These are phyloP conservation scores for Saccharomycopsis lassenensis DNA, from an alignment of 805 yeast genomes.

Conservation along the genomic window DNA sequence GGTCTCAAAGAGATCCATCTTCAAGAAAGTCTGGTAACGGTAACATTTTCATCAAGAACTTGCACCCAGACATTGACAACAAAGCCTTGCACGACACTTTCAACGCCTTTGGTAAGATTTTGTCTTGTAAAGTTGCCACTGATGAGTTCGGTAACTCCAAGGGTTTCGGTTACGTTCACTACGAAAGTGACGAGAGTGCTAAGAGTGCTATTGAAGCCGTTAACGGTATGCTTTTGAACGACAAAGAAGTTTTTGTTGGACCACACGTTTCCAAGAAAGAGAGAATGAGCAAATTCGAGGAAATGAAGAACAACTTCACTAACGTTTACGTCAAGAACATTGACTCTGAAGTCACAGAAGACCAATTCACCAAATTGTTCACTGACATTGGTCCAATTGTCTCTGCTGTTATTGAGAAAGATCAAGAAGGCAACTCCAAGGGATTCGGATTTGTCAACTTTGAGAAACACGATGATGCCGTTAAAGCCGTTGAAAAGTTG, in stretches of 20 bases:
- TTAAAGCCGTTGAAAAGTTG: slow-evolving; percentile 82
- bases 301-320: slow-evolving; percentile 85
- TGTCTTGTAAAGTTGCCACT: slow-evolving; percentile 95
- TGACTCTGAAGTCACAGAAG: slow-evolving; percentile 56
- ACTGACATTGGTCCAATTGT: slow-evolving; percentile 67
- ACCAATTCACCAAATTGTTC: slow-evolving; percentile 64
- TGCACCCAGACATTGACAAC: slow-evolving; percentile 97
- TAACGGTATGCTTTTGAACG: slow-evolving; percentile 96
- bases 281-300: slow-evolving; percentile 88
- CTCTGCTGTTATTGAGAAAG: slow-evolving; percentile 70
- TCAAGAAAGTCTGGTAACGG: slow-evolving; percentile 91
- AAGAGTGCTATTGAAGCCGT: slow-evolving; percentile 91
- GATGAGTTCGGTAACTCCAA: slow-evolving; percentile 86
- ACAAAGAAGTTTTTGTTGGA: slow-evolving; percentile 91
- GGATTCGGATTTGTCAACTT: slow-evolving; percentile 96
- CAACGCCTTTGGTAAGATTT: slow-evolving; percentile 89
- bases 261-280: slow-evolving; percentile 87
- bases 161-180: slow-evolving; percentile 97
- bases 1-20: slow-evolving; percentile 99
- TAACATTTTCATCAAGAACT: slow-evolving; percentile 95
- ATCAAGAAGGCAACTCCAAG: slow-evolving; percentile 77
- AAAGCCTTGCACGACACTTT: slow-evolving; percentile 97
- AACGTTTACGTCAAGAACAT: slow-evolving; percentile 93
- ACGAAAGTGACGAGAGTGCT: slow-evolving; percentile 87
- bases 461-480: slow-evolving; percentile 79